Evolutionary conservation across 139 green algal genomes (phyloP).

Genomic region (Coelastrella sp.): DNA sequence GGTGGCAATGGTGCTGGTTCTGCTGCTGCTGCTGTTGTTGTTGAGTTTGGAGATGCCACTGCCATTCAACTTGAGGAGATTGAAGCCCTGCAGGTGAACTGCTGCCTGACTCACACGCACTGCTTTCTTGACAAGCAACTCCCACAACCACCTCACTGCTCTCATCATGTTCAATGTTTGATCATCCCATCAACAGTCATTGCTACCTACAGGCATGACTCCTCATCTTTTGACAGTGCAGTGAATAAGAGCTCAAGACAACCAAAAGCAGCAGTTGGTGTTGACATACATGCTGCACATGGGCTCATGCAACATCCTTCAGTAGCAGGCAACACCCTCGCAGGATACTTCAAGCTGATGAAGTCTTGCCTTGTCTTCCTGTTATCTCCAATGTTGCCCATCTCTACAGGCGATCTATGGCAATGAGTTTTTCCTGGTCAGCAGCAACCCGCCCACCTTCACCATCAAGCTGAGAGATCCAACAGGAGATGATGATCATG

Average conservation of each 20-base stretch:
- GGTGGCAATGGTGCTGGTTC: background rate
- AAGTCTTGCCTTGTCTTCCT: too few species aligned
- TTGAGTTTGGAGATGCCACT: conserved; percentile 36
- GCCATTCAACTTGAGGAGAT: conserved; percentile 65
- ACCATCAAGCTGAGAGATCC: conserved; percentile 50
- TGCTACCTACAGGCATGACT: too few species aligned
- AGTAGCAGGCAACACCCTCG: too few species aligned
- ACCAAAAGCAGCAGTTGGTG: background rate
- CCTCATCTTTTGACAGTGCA: too few species aligned
- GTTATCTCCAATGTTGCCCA: background rate
- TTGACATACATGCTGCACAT: background rate
- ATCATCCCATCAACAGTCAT: too few species aligned
- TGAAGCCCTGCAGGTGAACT: conserved; percentile 50
- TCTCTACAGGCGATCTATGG: conserved; percentile 35
- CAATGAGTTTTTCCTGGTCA: conserved; percentile 47
- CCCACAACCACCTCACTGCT: too few species aligned
- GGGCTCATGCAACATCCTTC: too few species aligned
- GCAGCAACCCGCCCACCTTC: conserved; percentile 47
- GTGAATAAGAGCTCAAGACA: too few species aligned
- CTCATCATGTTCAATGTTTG: too few species aligned
- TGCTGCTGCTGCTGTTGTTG: conserved; percentile 2
- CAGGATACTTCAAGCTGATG: too few species aligned
- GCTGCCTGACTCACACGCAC: background rate
- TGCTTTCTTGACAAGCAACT: background rate
- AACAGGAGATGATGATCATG: background rate